Base-by-base conservation (phyloP, 345 rosid species). In the Rhizophora apiculata region DNA sequence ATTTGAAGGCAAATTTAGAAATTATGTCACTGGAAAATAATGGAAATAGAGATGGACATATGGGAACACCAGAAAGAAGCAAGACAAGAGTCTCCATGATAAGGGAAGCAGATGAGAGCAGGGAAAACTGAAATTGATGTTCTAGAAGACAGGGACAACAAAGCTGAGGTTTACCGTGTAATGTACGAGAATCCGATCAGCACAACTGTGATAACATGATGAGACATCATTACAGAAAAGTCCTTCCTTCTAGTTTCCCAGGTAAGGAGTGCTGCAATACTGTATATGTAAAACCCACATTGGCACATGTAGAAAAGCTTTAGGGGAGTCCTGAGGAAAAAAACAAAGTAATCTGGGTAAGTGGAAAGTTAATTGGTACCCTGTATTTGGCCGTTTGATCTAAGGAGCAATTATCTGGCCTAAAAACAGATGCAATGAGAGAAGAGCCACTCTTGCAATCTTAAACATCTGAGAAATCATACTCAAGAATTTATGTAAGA, bases 221-320 rank as follows among this genome's bases (percentile, higher is more conserved):
- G 99, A 68, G 98, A 88, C 97, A 92, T 96, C 99, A 92, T 96
- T 43, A 96, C 98, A 72, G 91, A 64, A 78, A 92, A 92, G 82
- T 96, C 99, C 72, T 96, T 96, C 75, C 99, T 83, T 79, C 96
- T 87, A 29, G 97, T 96, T 79, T 96, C 99, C 99, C 99, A 92
- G 9, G 76, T 72, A 74, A 90, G 86, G 63, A 96, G 90, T 10
- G 99, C 98, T 70, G 88, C 92, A 72, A 90, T 86, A 80, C 87
- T 88, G 70, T 84, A 89, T 58, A 81, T 61, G 82, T 92, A 89
- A 82, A 96, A 92, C 43, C 99, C 99, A 61, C 96, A 90, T 80
- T 92, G 93, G 84, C 93, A 89, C 98, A 90, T 90, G 83, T 96
- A 90, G 80, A 73, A 83, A 72, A 92, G 87, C 83, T 72, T 74